Conservation (phyloP, 2,329 filamentous ascomycete species). For the Botrytis cinerea region DNA sequence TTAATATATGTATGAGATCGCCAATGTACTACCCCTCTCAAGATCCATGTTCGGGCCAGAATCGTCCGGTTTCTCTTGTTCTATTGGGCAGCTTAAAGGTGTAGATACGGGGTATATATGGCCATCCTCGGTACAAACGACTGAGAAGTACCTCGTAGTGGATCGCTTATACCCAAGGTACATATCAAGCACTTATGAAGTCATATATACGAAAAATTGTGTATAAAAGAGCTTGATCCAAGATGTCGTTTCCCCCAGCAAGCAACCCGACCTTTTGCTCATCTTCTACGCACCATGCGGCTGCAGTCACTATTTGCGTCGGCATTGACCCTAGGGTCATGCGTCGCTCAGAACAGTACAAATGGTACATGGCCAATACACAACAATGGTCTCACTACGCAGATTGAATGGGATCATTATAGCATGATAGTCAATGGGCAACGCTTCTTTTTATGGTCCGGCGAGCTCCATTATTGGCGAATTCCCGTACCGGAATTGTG, state of each 20-base stretch:
- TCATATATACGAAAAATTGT: neutral
- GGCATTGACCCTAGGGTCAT: slow-evolving; percentile 11
- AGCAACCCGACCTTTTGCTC: neutral
- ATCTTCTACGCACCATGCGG: slow-evolving; percentile 7
- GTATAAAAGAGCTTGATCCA: slow-evolving; percentile 8
- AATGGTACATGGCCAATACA: slow-evolving; percentile 20
- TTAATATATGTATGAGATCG: neutral
- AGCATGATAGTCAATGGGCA: slow-evolving; percentile 21
- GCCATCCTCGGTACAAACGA: neutral
- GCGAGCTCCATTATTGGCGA: slow-evolving; percentile 53
- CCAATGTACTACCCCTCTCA: slow-evolving; percentile 13
- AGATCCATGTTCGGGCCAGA: slow-evolving; percentile 18
- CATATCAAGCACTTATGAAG: slow-evolving; percentile 2
- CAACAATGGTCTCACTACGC: slow-evolving; percentile 23
- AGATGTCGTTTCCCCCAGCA: neutral
- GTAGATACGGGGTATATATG: neutral
- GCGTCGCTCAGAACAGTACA: slow-evolving; percentile 17
- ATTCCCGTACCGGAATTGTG: slow-evolving; percentile 62
- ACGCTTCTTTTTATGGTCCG: slow-evolving; percentile 21
- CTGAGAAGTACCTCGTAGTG: neutral
- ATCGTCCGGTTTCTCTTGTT: slow-evolving; percentile 1
- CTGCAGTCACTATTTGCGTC: slow-evolving; percentile 12
- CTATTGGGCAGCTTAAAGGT: slow-evolving; percentile 13
- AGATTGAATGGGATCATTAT: slow-evolving; percentile 24
- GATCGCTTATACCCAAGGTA: neutral